A percentile compares a stretch with the other conserved stretches of the same genome.
Evolutionary conservation across 768 basidiomycete genomes (phyloP).

Genomic region (Boletellus emodensis): DNA sequence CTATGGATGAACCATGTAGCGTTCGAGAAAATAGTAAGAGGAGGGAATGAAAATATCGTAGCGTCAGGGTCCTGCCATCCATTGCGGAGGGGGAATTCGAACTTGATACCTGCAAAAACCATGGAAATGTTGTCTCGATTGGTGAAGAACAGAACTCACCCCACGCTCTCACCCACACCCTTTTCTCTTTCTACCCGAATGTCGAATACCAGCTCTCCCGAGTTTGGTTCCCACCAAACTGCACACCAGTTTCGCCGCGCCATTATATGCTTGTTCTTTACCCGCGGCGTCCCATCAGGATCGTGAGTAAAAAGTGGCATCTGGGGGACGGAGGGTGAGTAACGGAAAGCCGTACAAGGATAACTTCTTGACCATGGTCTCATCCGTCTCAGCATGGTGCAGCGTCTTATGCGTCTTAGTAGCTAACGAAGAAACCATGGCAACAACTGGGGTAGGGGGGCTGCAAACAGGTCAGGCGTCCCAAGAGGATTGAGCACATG

Average conservation of each 20-base stretch:
- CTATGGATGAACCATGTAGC: background rate
- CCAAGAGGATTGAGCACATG: background rate
- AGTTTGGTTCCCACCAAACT: slow-evolving; percentile 52
- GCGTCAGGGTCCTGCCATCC: slow-evolving; percentile 25
- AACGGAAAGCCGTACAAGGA: background rate
- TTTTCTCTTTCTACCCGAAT: slow-evolving; percentile 84
- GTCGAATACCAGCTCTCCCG: slow-evolving; percentile 72
- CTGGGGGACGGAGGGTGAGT: slow-evolving; percentile 34
- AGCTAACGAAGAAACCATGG: slow-evolving; percentile 76
- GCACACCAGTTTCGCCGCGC: slow-evolving; percentile 86
- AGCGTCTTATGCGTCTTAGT: slow-evolving; percentile 83
- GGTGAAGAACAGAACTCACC: slow-evolving; percentile 42
- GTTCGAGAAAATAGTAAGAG: background rate
- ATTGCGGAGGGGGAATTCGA: slow-evolving; percentile 41
- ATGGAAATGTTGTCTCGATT: background rate
- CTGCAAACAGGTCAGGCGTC: slow-evolving; percentile 13
- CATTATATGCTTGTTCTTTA: slow-evolving; percentile 78
- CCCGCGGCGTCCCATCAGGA: slow-evolving; percentile 65
- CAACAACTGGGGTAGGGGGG: slow-evolving; percentile 69
- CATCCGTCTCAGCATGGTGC: slow-evolving; percentile 79
- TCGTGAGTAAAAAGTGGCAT: slow-evolving; percentile 74
- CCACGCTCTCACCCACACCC: slow-evolving; percentile 75
- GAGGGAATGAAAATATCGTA: background rate
- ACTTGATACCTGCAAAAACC: slow-evolving; percentile 39
- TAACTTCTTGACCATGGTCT: slow-evolving; percentile 62